Conservation (phyloP, 2,329 filamentous ascomycete species). For the Trichoderma atrobrunneum region DNA sequence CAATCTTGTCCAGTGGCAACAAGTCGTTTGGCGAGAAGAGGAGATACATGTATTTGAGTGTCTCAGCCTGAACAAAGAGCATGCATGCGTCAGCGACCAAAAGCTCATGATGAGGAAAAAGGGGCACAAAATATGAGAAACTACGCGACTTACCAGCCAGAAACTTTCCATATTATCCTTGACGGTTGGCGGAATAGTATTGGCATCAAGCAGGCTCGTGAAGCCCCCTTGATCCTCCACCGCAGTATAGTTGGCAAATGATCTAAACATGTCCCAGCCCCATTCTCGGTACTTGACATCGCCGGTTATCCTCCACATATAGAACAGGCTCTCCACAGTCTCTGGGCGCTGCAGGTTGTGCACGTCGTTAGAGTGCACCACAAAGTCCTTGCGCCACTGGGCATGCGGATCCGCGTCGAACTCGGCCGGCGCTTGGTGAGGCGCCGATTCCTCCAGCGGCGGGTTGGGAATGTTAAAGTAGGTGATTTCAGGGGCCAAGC, state of each 20-base stretch:
- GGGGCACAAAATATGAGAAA: not conserved
- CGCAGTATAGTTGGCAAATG: constrained; percentile 81
- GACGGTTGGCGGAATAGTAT: constrained; percentile 62
- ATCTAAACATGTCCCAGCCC: constrained; percentile 98
- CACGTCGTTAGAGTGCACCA: constrained; percentile 74
- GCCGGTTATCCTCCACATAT: constrained; percentile 98
- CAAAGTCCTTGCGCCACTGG: constrained; percentile 73
- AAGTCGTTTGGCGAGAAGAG: constrained; percentile 83
- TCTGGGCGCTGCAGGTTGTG: constrained; percentile 96
- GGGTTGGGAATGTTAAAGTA: constrained; percentile 77
- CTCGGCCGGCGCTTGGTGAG: constrained; percentile 46
- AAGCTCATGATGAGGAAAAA: not conserved
- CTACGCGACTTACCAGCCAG: constrained; percentile 70
- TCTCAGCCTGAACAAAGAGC: constrained; percentile 67
- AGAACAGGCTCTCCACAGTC: constrained; percentile 93
- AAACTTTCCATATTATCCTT: constrained; percentile 98
- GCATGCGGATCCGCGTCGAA: constrained; percentile 54
- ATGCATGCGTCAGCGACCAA: not conserved
- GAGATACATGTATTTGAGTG: constrained; percentile 95
- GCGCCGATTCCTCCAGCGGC: constrained; percentile 56
- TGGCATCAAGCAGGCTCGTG: constrained; percentile 75
- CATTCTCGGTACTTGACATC: constrained; percentile 87
- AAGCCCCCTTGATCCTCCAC: constrained; percentile 78
- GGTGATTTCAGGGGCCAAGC: constrained; percentile 90
- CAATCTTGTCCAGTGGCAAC: constrained; percentile 78